Base-by-base conservation (phyloP, 306 rosid genomes). In the Dicorynia guianensis region DNA sequence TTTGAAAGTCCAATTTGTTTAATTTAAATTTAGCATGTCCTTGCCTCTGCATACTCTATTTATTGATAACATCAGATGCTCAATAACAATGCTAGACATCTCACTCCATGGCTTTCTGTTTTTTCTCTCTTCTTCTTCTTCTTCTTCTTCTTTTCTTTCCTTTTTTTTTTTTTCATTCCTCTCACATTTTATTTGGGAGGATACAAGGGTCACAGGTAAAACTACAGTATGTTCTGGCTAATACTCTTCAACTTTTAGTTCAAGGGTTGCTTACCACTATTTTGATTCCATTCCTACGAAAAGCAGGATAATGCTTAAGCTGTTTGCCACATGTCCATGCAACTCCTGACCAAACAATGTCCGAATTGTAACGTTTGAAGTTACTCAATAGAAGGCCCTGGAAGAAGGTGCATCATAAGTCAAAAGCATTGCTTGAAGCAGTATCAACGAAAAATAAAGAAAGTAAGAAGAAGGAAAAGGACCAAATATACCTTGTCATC, bases 281-380 rank as follows among this genome's bases (percentile, higher is more conserved):
- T 61, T 89, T 88, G 87, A 88, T 90, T 79, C 99, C 97, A 66
- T 95, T 92, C 82, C 99, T 79, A 78, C 79, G 75, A 82, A 95
- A 95, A 6, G 90, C 80, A 0, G 97, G 96, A 76, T 85, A 95
- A 80, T 95, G 99, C 83, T 90, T 92, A 63, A 95, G 97, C 81
- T 89, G 97, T 83, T 95, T 95, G 69, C 97, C 92, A 79, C 99
- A 95, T 74, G 84, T 85, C 97, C 97, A 95, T 3, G 97, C 89
- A 68, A 80, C 81, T 69, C 99, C 99, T 5, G 97, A 92, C 99
- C 99, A 95, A 79, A 79, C 89, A 71, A 95, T 95, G 69, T 87
- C 99, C 38, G 96, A 86, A 73, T 81, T 83, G 76, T 60, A 80
- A 71, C 88, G 84, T 78, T 87, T 87, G 79, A 84, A 82, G 77